phyloP scores from a whole-genome alignment of 352 stramenopile genomes.

The Globisporangium nunn region DNA sequence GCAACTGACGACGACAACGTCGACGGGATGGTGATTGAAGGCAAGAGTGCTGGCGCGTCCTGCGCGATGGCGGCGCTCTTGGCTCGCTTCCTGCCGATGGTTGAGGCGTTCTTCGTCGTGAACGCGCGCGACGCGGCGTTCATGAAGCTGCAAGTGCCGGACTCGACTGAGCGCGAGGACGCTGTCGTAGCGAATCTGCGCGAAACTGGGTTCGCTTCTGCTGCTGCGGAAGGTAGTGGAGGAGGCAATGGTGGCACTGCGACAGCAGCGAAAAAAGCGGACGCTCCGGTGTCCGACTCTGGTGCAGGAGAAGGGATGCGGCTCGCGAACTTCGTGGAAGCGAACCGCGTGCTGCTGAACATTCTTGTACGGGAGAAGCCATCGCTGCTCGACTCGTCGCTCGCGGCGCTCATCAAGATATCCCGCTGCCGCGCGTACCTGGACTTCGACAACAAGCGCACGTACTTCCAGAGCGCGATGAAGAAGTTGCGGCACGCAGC shows the following conservation, averaged over 20 bases:
- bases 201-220: constrained; percentile 38
- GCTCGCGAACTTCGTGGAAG: constrained; percentile 91
- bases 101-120: constrained; percentile 98
- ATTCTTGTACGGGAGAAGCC: constrained; percentile 95
- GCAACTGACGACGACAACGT: constrained; percentile 52
- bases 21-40: constrained; percentile 80
- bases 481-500: constrained; percentile 85
- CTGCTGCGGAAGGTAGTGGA: constrained; percentile 1
- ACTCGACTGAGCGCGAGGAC: constrained; percentile 72
- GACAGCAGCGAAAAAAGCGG: constrained; percentile 7
- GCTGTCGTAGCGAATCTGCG: constrained; percentile 67
- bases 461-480: constrained; percentile 96
- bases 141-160: constrained; percentile 66
- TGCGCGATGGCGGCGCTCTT: constrained; percentile 91
- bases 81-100: constrained; percentile 95
- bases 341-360: constrained; percentile 96
- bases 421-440: constrained; percentile 92
- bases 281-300: constrained; percentile 25
- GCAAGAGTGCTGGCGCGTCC: constrained; percentile 82
- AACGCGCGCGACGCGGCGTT: constrained; percentile 87
- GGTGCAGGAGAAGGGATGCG: constrained; percentile 44
- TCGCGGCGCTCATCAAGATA: constrained; percentile 95
- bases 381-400: constrained; percentile 92
- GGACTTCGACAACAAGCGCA: constrained; percentile 99
- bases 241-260: constrained; percentile 20